These are phyloP conservation scores for Prosopis cineraria DNA, from an alignment of 306 rosid genomes.

Conservation along the genomic window DNA sequence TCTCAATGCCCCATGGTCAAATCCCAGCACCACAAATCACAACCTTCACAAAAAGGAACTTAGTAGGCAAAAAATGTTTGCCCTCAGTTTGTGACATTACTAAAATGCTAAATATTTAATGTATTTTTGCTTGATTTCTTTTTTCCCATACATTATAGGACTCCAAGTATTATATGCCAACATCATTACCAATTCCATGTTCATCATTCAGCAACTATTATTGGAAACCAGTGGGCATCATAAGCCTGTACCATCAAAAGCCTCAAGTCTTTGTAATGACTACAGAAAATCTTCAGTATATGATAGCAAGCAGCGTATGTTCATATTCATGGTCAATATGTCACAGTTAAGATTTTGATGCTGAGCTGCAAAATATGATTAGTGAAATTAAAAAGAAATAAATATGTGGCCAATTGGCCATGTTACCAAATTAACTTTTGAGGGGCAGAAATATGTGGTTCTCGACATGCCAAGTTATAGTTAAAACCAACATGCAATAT, in stretches of 20 bases:
- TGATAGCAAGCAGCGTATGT: not conserved
- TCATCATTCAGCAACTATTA: not conserved
- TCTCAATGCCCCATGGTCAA: not conserved
- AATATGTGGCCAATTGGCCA: not conserved
- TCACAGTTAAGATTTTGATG: not conserved
- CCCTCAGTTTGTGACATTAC: slow-evolving; percentile 1
- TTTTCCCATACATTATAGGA: not conserved
- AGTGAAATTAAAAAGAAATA: not conserved
- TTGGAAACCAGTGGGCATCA: not conserved
- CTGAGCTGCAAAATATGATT: not conserved
- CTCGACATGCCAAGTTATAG: not conserved
- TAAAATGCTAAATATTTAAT: not conserved
- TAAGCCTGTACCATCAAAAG: not conserved
- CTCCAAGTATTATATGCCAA: not conserved
- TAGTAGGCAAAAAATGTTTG: not conserved
- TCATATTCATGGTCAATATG: not conserved
- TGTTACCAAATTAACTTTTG: not conserved
- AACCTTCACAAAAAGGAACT: not conserved
- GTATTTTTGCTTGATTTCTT: not conserved
- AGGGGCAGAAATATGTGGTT: not conserved
- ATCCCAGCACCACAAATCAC: not conserved
- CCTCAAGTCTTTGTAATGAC: not conserved
- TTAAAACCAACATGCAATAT: not conserved
- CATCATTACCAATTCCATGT: not conserved
- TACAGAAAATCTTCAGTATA: not conserved